Base-by-base conservation (phyloP, 2,329 filamentous ascomycete species). In the Fusarium sp. region DNA sequence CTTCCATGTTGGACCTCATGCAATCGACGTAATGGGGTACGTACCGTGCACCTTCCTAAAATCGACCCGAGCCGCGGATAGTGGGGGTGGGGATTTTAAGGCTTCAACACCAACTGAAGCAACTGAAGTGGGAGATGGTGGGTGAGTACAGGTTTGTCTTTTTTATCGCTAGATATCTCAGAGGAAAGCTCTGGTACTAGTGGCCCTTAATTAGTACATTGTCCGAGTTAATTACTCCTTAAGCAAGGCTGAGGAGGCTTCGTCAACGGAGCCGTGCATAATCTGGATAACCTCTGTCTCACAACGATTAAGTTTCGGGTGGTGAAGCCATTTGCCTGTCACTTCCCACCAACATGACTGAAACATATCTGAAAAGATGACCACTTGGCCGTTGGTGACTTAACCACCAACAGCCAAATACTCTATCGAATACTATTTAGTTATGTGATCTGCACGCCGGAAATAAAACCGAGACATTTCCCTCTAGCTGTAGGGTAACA, bases 1-100 rank as follows among this genome's bases (percentile, higher is more conserved):
- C 36, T 55, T 28, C 35, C 49, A 24, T 38, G 55, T 39, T 57
- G 70, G 70, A 41, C 51, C 45, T 44, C 59, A 66, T 58, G 60
- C 61, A 35, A 74, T 22, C 71, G 72, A 74, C 71, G 71, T 74
- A 74, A 74, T 74, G 41, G 67, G 55, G 71, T 74, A 74, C 71
- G 71, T 74, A 72, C 58, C 67, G 20, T 35, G 41, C 55, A 74
- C 71, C 71, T 74, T 74, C 71, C 67, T 58, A 72, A 74, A 74
- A 54, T 73, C 38, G 66, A 70, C 26, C 56, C 54, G 39, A 56
- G 35, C 61, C 22, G 47, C 71, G 70, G 66, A 67, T 74, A 74
- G 71, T 74, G 71, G 71, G 71, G 71, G 71, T 44, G 58, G 71
- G 62, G 62, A 35, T 57, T 35, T 6, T 14, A 14, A 26, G 20